Conservation (phyloP, 768 basidiomycete species). For the Mycena filopes region DNA sequence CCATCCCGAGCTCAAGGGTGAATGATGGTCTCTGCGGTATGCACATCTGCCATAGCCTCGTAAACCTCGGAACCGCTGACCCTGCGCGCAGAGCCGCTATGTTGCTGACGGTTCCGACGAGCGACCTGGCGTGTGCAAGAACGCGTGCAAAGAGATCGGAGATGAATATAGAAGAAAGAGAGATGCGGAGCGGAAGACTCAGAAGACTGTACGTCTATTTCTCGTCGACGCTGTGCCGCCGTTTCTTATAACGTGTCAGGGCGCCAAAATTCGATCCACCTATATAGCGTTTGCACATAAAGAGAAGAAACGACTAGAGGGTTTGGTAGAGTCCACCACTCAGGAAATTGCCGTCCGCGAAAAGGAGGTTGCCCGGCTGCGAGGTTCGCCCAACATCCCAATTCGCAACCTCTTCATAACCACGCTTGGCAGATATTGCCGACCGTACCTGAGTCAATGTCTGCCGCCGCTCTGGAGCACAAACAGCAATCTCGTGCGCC, state of each 20-base stretch:
- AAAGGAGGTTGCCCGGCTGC: constrained; percentile 77
- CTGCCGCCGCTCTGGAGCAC: constrained; percentile 82
- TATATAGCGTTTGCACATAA: constrained; percentile 90
- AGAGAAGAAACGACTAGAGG: constrained; percentile 88
- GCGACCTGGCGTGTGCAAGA: constrained; percentile 78
- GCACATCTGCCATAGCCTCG: constrained; percentile 37
- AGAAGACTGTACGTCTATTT: constrained; percentile 72
- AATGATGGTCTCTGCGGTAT: constrained; percentile 93
- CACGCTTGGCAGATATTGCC: constrained; percentile 67
- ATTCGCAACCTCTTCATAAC: neutral
- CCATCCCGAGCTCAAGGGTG: constrained; percentile 83
- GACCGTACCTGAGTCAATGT: constrained; percentile 81
- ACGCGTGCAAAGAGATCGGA: constrained; percentile 82
- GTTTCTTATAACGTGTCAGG: constrained; percentile 55
- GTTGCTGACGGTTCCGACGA: constrained; percentile 99
- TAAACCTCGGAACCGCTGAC: constrained; percentile 28
- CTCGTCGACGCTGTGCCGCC: neutral
- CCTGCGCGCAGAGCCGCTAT: constrained; percentile 74
- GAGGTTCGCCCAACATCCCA: constrained; percentile 56
- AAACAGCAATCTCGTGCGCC: constrained; percentile 88
- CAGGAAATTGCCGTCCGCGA: constrained; percentile 72
- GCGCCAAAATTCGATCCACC: constrained; percentile 88
- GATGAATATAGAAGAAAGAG: constrained; percentile 71
- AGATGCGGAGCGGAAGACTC: constrained; percentile 81
- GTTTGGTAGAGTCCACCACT: constrained; percentile 60